Percentiles rank a stretch among this genome's conserved stretches.
These are phyloP conservation scores for Pittosporum tobira DNA, from an alignment of 129 eudicot species.

Conservation along the genomic window DNA sequence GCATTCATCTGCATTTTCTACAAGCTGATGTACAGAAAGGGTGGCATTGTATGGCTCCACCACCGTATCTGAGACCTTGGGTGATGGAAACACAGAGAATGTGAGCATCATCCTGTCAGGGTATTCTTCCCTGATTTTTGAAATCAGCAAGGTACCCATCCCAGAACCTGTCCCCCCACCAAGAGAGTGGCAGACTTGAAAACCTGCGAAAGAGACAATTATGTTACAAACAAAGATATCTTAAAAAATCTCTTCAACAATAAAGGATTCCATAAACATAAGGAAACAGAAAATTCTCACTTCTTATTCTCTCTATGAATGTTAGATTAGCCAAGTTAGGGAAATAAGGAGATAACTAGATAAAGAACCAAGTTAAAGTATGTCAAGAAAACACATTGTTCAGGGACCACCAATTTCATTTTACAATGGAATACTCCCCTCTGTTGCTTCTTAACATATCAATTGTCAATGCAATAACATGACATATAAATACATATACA, in stretches of 20 bases:
- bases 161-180: constrained; percentile 51
- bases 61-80: constrained; percentile 41
- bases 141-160: constrained; percentile 41
- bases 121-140: constrained; percentile 44
- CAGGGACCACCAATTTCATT: background rate
- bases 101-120: constrained; percentile 49
- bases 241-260: background rate
- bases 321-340: background rate
- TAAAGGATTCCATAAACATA: background rate
- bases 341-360: too few relatives aligned
- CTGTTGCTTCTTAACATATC: background rate
- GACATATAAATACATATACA: too few relatives aligned
- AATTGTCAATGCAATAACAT: too few relatives aligned
- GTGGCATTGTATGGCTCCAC: constrained; percentile 50
- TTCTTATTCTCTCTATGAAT: background rate
- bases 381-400: background rate
- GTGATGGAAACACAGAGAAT: constrained; percentile 42
- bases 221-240: background rate
- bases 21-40: constrained; percentile 44
- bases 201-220: constrained; percentile 17
- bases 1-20: constrained; percentile 48
- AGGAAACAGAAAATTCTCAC: too few relatives aligned
- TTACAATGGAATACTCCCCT: background rate
- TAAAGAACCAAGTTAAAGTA: too few relatives aligned
- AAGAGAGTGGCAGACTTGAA: constrained; percentile 48